Conservation (phyloP, 495 filamentous ascomycete species). For the Beverwykella pulmonaria region DNA sequence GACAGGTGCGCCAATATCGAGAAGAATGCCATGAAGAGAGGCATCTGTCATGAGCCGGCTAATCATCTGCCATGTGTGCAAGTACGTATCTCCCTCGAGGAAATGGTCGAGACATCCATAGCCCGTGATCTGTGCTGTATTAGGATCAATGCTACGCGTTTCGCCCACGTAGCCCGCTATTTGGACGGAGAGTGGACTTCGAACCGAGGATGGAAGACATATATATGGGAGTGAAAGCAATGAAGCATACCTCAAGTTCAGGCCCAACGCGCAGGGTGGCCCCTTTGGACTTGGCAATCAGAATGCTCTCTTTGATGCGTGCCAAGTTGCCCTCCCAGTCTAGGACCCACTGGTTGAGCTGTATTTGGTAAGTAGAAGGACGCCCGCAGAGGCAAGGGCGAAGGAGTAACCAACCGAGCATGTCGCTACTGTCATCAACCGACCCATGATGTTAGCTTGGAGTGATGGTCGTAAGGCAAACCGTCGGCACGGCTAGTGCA, state of each 20-base stretch:
- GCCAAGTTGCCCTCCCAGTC: constrained; percentile 68
- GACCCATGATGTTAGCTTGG: constrained; percentile 41
- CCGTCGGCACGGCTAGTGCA: too few relatives aligned
- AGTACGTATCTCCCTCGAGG: constrained; percentile 56
- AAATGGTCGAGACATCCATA: constrained; percentile 78
- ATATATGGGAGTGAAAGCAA: too few relatives aligned
- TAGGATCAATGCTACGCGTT: background rate
- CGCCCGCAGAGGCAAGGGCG: background rate
- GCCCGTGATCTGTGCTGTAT: constrained; percentile 45
- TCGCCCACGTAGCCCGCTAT: too few relatives aligned
- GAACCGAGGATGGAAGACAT: too few relatives aligned
- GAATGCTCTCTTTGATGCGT: constrained; percentile 76
- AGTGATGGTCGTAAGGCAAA: background rate
- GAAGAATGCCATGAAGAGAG: constrained; percentile 71
- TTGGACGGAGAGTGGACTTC: too few relatives aligned
- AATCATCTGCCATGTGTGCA: constrained; percentile 76
- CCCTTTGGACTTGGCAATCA: constrained; percentile 67
- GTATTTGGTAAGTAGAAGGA: background rate
- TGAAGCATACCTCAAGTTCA: constrained; percentile 56
- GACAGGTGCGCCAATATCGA: constrained; percentile 51
- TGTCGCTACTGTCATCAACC: constrained; percentile 54
- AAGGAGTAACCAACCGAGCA: constrained; percentile 40
- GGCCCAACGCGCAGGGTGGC: constrained; percentile 78
- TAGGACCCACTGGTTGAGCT: constrained; percentile 46
- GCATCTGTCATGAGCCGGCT: constrained; percentile 64